Conservation (phyloP, 257 asterid genomes). For the Solanum chaucha region DNA sequence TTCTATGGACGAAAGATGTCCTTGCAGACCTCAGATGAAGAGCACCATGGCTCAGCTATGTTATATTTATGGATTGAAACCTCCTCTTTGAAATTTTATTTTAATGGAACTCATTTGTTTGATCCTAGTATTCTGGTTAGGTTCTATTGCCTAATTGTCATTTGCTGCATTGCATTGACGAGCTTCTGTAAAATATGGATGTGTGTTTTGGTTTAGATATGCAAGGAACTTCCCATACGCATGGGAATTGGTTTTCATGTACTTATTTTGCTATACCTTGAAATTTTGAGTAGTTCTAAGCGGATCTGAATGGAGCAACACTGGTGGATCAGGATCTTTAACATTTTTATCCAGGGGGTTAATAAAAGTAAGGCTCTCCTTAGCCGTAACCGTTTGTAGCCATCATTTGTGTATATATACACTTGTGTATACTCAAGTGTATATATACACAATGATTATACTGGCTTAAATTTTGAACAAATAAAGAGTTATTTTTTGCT, state of each 20-base stretch:
- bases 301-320: background rate
- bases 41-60: background rate
- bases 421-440: too few relatives aligned
- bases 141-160: constrained; percentile 7
- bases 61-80: constrained; percentile 4
- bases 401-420: background rate
- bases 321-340: background rate
- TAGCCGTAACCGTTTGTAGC: background rate
- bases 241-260: background rate
- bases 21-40: background rate
- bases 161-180: constrained; percentile 11
- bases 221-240: background rate
- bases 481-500: background rate
- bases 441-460: background rate
- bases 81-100: constrained; percentile 6
- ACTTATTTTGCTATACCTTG: background rate
- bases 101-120: constrained; percentile 6
- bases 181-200: constrained; percentile 21
- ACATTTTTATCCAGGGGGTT: background rate
- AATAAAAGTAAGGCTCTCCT: background rate
- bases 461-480: background rate
- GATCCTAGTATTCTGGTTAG: constrained; percentile 3
- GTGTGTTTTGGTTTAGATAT: background rate
- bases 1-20: background rate
- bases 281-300: background rate